Percentiles rank a stretch among this genome's conserved stretches.
phyloP scores from a whole-genome alignment of 345 rosid genomes.

The Eucalyptus erythrocorys region DNA sequence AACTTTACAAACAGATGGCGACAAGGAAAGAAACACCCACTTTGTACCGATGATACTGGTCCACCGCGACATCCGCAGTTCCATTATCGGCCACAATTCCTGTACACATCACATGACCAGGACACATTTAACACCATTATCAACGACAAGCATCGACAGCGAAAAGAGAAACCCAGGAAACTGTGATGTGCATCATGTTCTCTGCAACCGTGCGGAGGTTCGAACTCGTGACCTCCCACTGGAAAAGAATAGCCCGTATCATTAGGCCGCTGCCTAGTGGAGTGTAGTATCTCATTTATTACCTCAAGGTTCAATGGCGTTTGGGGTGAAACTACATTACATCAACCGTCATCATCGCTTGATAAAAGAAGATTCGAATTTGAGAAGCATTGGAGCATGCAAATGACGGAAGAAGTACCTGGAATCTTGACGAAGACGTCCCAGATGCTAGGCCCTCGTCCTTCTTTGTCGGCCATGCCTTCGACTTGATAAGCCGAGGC shows the following conservation, averaged over 20 bases:
- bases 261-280: background rate
- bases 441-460: constrained; percentile 99
- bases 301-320: background rate
- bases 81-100: constrained; percentile 65
- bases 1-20: background rate
- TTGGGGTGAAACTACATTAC: background rate
- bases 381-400: background rate
- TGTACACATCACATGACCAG: background rate
- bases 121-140: background rate
- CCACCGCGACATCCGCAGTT: constrained; percentile 73
- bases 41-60: constrained; percentile 89
- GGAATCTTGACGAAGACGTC: constrained; percentile 71
- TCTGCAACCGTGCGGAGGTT: background rate
- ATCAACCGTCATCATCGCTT: background rate
- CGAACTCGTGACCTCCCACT: background rate
- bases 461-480: constrained; percentile 81
- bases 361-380: background rate
- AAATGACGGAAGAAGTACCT: background rate
- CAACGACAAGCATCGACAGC: background rate
- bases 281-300: background rate
- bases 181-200: constrained; percentile 7
- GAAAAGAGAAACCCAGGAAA: background rate
- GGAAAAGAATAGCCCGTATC: background rate
- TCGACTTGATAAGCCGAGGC: constrained; percentile 95
- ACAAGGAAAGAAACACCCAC: constrained; percentile 9